Evolutionary conservation across 2,329 filamentous ascomycete species (phyloP), one percentile per base, ranked within the genome.

Genomic region (Cercospora zeae-maydis): DNA sequence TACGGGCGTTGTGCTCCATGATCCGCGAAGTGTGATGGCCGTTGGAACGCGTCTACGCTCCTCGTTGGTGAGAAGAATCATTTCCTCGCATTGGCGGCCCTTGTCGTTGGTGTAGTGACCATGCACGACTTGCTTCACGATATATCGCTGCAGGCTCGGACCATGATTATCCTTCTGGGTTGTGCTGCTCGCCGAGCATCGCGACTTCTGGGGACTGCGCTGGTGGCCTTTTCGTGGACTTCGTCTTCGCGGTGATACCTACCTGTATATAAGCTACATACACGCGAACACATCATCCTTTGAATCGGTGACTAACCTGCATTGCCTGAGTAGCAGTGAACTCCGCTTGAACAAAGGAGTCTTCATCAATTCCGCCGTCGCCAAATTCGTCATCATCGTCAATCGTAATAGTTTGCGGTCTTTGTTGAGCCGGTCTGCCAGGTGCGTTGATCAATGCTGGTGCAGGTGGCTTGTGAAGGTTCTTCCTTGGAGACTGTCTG

Each of bases 1-100:
- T 39, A 89, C 91, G 31, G 89, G 85, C 6, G 91, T 96, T 53
- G 93, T 89, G 65, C 86, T 84, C 95, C 95, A 99, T 54, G 91
- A 90, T 62, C 91, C 91, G 63, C 93, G 87, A 34, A 99, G 84
- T 58, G 88, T 85, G 31, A 98, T 87, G 1, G 85, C 86, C 70
- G 84, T 89, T 66, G 84, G 82, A 6, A 80, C 76, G 64, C 88
- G 87, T 0, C 84, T 87, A 63, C 83, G 86, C 69, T 97, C 92
- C 57, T 90, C 87, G 76, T 93, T 87, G 27, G 96, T 89, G n/a
- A 90, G 78, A 3, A 99, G 80, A 49, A 96, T 83, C 90, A 96
- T 49, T 56, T 55, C 21, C 8, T 63, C 53, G 27, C 93, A 92
- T 55, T 79, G 76, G 67, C 84, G 81, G 49, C 88, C 87, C 67